phyloP scores from a whole-genome alignment of 306 rosid genomes.

The Pyrus betulifolia region DNA sequence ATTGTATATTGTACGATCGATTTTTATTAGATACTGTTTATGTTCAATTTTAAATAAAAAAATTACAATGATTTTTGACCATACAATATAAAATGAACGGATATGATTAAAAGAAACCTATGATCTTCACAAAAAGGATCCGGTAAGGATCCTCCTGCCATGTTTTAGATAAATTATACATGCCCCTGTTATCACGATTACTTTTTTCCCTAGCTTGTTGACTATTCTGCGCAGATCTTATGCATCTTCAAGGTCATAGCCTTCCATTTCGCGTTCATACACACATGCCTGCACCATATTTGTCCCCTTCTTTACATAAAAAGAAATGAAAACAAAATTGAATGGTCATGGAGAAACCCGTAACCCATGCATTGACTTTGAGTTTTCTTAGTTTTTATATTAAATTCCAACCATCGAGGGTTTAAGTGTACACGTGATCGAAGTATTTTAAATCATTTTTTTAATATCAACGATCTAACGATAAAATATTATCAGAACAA shows the following conservation, averaged over 20 bases:
- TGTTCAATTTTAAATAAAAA: too few species aligned
- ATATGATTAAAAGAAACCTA: too few species aligned
- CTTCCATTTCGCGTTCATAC: background rate
- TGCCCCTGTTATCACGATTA: background rate
- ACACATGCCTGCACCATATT: background rate
- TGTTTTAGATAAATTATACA: background rate
- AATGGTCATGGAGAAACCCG: background rate
- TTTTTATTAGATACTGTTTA: too few species aligned
- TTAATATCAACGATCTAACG: too few species aligned
- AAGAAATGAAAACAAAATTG: background rate
- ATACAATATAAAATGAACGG: too few species aligned
- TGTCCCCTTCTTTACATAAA: background rate
- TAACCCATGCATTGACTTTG: background rate
- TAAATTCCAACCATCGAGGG: background rate
- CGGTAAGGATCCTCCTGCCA: too few species aligned
- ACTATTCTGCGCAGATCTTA: background rate
- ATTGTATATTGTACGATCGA: too few species aligned
- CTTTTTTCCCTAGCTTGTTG: background rate
- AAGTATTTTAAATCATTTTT: too few species aligned
- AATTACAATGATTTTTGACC: too few species aligned
- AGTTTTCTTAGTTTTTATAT: background rate
- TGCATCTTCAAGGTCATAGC: background rate
- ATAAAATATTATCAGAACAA: accelerated
- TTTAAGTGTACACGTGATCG: background rate
- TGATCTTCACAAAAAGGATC: too few species aligned